These are phyloP conservation scores for Gillenia trifoliata DNA, from an alignment of 306 rosid species.

Conservation along the genomic window DNA sequence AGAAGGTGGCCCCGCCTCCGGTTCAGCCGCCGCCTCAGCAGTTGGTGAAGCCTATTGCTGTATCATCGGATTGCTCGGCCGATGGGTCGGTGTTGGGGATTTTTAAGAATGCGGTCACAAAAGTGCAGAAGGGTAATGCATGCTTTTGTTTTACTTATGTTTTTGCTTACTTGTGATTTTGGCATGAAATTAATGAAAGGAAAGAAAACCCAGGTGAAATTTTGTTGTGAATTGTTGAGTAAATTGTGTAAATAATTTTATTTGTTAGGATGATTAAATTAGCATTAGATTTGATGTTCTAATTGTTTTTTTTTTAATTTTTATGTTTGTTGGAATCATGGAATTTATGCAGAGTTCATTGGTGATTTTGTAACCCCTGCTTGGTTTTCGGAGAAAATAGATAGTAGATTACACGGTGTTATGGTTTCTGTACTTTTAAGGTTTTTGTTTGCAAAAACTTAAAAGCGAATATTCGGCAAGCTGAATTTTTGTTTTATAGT, in stretches of 20 bases:
- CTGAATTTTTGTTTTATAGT: not conserved
- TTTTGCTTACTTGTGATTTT: not conserved
- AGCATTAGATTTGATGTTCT: not conserved
- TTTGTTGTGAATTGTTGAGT: conserved; percentile 1
- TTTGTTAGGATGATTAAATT: not conserved
- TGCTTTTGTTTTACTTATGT: not conserved
- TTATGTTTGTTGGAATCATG: not conserved
- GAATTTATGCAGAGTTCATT: not conserved
- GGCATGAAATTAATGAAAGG: not conserved
- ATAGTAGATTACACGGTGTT: not conserved
- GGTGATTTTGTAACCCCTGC: not conserved
- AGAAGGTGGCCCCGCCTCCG: conserved; percentile 48
- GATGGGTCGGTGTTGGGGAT: conserved; percentile 56
- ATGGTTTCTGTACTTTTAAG: not conserved
- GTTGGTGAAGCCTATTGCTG: conserved; percentile 35
- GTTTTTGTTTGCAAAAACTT: conserved; percentile 5
- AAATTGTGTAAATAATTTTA: not conserved
- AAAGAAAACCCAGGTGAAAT: not conserved
- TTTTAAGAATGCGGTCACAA: conserved; percentile 68
- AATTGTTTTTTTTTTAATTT: not conserved
- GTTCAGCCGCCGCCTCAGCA: conserved; percentile 78
- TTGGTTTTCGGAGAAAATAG: not conserved
- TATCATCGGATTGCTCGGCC: conserved; percentile 15
- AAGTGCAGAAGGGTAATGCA: conserved; percentile 68
- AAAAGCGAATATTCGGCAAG: not conserved